phyloP scores from a whole-genome alignment of 169 alveolate species.

The Plasmodium vivax region DNA sequence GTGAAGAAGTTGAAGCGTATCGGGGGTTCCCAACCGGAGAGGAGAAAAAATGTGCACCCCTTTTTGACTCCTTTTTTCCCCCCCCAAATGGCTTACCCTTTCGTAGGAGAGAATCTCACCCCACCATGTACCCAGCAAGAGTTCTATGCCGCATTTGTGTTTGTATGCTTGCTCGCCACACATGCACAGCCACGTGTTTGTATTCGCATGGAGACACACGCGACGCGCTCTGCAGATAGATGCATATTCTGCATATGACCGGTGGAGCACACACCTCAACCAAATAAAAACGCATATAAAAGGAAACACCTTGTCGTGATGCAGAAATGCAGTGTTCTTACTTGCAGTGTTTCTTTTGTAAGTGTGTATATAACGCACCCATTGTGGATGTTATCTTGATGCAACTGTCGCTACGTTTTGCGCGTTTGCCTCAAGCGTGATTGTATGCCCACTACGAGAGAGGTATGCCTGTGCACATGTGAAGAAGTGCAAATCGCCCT shows the following conservation, averaged over 20 bases:
- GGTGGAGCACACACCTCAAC: conserved; percentile 1
- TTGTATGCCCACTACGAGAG: neutral
- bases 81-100: neutral
- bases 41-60: neutral
- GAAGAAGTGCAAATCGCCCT: neutral
- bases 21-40: neutral
- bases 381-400: neutral
- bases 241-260: neutral
- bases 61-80: neutral
- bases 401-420: neutral
- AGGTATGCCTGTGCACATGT: neutral
- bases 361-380: neutral
- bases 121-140: neutral
- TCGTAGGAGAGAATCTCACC: neutral
- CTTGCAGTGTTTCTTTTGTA: conserved; percentile 39
- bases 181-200: neutral
- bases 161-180: neutral
- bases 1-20: conserved; percentile 4
- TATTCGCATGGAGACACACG: neutral
- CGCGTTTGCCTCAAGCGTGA: neutral
- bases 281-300: neutral
- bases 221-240: neutral
- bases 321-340: conserved; percentile 19
- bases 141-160: neutral
- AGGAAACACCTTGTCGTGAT: neutral